phyloP scores from a whole-genome alignment of 257 asterid species.

The Nicotiana tabacum region DNA sequence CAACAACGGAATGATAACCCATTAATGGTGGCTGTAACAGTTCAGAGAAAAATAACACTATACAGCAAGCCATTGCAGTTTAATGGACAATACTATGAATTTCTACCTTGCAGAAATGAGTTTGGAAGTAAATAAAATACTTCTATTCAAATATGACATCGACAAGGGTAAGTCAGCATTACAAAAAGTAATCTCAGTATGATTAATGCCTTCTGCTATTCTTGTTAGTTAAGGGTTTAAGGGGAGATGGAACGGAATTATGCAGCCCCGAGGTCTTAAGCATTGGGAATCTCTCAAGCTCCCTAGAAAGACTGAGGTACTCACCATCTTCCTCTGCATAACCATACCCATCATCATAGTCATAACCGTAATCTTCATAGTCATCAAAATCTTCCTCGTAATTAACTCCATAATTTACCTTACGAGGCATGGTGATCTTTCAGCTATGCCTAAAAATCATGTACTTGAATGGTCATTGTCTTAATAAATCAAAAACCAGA shows the following conservation, averaged over 20 bases:
- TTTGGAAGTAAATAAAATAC: neutral
- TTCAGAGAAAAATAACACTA: neutral
- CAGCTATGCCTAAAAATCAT: constrained; percentile 19
- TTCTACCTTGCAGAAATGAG: neutral
- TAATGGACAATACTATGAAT: neutral
- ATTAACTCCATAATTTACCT: constrained; percentile 41
- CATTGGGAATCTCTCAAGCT: neutral
- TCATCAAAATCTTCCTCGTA: constrained; percentile 45
- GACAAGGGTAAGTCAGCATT: neutral
- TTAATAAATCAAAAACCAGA: neutral
- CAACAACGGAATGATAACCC: neutral
- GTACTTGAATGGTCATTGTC: neutral
- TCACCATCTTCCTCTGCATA: constrained; percentile 49
- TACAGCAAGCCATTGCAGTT: neutral
- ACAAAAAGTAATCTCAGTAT: neutral
- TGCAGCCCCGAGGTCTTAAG: neutral
- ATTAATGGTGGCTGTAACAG: neutral
- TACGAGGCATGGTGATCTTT: constrained; percentile 71
- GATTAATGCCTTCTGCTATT: neutral
- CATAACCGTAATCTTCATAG: constrained; percentile 50
- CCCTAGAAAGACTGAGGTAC: neutral
- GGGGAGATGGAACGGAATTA: neutral
- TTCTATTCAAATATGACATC: neutral
- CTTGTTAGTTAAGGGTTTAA: neutral
- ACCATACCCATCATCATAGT: constrained; percentile 39